Evolutionary conservation across 2,329 filamentous ascomycete genomes (phyloP).

Genomic region (Drechslerella stenobrocha): DNA sequence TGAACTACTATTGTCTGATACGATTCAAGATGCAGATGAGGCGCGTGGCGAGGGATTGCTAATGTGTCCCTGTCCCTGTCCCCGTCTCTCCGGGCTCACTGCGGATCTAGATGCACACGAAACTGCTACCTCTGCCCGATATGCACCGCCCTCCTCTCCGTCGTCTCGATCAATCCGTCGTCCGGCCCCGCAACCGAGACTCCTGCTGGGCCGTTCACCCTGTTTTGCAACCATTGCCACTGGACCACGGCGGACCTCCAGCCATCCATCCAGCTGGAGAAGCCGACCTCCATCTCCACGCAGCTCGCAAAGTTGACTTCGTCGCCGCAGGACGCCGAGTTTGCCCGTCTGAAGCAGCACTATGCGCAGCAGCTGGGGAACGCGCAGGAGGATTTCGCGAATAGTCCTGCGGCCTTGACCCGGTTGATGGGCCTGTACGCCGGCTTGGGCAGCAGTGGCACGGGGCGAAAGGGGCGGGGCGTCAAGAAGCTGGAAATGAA

Average conservation of each 20-base stretch:
- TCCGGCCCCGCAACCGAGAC: conserved; percentile 54
- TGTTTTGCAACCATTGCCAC: conserved; percentile 86
- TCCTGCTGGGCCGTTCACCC: conserved; percentile 67
- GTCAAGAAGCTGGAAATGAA: conserved; percentile 52
- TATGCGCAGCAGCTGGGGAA: conserved; percentile 52
- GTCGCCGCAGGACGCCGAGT: conserved; percentile 48
- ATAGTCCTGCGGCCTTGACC: conserved; percentile 52
- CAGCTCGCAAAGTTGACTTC: conserved; percentile 63
- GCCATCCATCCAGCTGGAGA: conserved; percentile 74
- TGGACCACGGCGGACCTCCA: conserved; percentile 90
- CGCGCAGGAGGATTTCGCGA: conserved; percentile 51
- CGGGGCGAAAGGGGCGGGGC: conserved; percentile 28
- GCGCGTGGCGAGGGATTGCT: neutral
- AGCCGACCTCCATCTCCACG: conserved; percentile 78
- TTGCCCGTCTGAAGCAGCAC: conserved; percentile 51
- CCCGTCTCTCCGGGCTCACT: conserved; percentile 8
- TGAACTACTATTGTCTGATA: neutral
- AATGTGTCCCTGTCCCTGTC: no score
- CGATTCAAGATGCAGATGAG: conserved; percentile 18
- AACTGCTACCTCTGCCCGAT: conserved; percentile 95
- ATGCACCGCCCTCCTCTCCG: conserved; percentile 77
- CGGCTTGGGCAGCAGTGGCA: conserved; percentile 25
- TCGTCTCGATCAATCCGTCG: conserved; percentile 68
- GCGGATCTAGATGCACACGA: conserved; percentile 71
- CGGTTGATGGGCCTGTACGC: conserved; percentile 53